phyloP scores from a whole-genome alignment of 345 rosid species.

The Arabis hirsuta region DNA sequence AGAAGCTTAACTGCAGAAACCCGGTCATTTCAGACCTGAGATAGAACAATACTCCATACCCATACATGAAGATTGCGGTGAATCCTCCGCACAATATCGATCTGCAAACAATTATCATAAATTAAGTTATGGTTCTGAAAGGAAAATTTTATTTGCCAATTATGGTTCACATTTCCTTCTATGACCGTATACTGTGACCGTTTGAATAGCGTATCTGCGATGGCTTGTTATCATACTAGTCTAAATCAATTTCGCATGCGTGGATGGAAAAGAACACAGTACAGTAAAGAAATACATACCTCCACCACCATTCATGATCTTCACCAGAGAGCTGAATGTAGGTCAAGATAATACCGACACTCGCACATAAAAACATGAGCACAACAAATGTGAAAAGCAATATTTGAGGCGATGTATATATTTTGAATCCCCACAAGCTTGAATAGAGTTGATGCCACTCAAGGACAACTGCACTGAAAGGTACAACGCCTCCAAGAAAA shows the following conservation, averaged over 20 bases:
- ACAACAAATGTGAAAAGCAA: constrained; percentile 60
- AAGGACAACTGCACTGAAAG: constrained; percentile 69
- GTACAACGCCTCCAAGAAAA: constrained; percentile 74
- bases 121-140: neutral
- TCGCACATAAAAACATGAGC: constrained; percentile 60
- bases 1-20: constrained; percentile 68
- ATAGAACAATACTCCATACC: constrained; percentile 68
- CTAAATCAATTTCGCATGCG: neutral
- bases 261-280: neutral
- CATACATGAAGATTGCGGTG: constrained; percentile 69
- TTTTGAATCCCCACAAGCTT: constrained; percentile 86
- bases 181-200: neutral
- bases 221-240: constrained; percentile 4
- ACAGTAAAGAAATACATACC: constrained; percentile 53
- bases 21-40: constrained; percentile 69
- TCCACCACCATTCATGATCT: constrained; percentile 98
- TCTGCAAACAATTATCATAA: constrained; percentile 49
- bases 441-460: constrained; percentile 69
- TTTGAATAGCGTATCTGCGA: neutral
- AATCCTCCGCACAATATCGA: constrained; percentile 72
- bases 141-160: neutral
- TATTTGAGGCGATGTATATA: constrained; percentile 61
- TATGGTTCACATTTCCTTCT: constrained; percentile 23
- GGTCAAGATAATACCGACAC: constrained; percentile 71
- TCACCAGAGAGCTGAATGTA: constrained; percentile 79